phyloP scores from a whole-genome alignment of 139 green algal genomes.

The Chlorella sorokiniana region DNA sequence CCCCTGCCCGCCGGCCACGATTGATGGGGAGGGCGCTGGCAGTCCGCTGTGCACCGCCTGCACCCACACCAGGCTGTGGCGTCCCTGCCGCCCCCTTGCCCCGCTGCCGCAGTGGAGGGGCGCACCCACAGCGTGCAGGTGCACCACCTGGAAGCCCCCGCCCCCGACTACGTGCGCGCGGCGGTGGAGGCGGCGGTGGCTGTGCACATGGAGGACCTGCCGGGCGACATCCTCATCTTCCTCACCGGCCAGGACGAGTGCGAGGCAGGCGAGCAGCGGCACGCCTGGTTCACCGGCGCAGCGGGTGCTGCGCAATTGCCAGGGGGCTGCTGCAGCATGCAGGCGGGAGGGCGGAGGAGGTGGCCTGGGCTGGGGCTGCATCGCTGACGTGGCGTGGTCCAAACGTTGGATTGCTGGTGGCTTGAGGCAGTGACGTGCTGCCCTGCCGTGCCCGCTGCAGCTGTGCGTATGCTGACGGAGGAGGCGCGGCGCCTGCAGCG shows the following conservation, averaged over 20 bases:
- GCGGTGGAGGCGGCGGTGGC: conserved; percentile 75
- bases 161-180: conserved; percentile 70
- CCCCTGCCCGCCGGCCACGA: too few species aligned
- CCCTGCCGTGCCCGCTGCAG: not conserved
- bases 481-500: conserved; percentile 52
- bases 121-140: conserved; percentile 75
- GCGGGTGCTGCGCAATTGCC: too few species aligned
- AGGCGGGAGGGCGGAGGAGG: not conserved
- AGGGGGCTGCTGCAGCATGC: too few species aligned
- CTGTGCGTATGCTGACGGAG: conserved; percentile 68
- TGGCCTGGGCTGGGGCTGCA: not conserved
- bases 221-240: conserved; percentile 94
- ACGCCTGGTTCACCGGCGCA: not conserved
- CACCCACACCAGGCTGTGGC: too few species aligned
- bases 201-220: conserved; percentile 76
- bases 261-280: conserved; percentile 23
- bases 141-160: conserved; percentile 49
- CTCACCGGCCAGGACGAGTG: conserved; percentile 85
- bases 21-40: too few species aligned
- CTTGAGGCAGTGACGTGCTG: not conserved
- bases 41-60: too few species aligned
- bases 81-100: not conserved
- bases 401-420: too few species aligned
- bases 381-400: too few species aligned
- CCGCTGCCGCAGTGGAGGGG: conserved; percentile 61